These are phyloP conservation scores for Silene noctiflora DNA, from an alignment of 179 eudicot genomes.

Conservation along the genomic window DNA sequence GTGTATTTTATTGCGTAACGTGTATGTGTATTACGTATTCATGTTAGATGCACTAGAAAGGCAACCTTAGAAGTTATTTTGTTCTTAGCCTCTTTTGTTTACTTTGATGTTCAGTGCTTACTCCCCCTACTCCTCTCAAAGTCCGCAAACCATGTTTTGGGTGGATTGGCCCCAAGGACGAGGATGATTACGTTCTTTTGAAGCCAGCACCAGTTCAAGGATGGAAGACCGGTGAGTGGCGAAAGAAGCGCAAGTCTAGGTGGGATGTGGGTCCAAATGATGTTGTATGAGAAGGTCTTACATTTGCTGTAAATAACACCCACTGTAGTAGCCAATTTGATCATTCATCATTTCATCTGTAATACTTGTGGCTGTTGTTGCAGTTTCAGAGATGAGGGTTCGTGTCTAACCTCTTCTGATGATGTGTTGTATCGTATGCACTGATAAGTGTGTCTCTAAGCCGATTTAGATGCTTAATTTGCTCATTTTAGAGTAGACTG, in stretches of 20 bases:
- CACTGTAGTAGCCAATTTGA: background rate
- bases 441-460: background rate
- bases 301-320: slow-evolving; percentile 11
- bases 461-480: background rate
- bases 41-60: no score
- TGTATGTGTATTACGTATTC: no score
- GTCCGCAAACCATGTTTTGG: slow-evolving; percentile 10
- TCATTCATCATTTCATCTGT: slow-evolving; percentile 13
- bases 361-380: background rate
- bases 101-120: slow-evolving; percentile 21
- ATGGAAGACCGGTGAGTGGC: slow-evolving; percentile 8
- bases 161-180: slow-evolving; percentile 18
- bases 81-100: background rate
- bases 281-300: background rate
- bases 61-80: no score
- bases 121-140: background rate
- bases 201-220: slow-evolving; percentile 11
- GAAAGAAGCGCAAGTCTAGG: slow-evolving; percentile 14
- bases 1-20: no score
- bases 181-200: slow-evolving; percentile 14
- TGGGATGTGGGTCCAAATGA: slow-evolving; percentile 19
- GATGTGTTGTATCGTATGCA: background rate
- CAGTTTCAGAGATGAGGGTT: background rate
- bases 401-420: background rate
- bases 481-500: no score